Evolutionary conservation across 2,329 filamentous ascomycete species (phyloP), one percentile per base, ranked within the genome.

Genomic region (Aureobasidium sp.): DNA sequence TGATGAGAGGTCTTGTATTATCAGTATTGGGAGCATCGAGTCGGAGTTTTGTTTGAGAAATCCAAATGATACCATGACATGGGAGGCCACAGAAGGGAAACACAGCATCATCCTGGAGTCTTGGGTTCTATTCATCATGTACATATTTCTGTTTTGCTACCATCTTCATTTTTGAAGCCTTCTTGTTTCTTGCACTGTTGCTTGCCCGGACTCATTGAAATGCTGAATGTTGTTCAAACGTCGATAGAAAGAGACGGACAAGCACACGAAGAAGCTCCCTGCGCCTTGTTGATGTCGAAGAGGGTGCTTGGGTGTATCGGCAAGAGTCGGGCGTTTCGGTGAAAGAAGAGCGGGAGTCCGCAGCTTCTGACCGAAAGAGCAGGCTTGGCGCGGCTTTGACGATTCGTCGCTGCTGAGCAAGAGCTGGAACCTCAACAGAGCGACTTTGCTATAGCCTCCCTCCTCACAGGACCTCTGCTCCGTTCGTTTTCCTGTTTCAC

Each of bases 321-420:
- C 53, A 57, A 36, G 53, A 57, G 53, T 57, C 53, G 53, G 53
- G 20, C 9, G 3, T 15, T 1, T 34, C 37, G 52, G 52, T 6
- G 27, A 39, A 34, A 27, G 37, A 44, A 22, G 15, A 11, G 45
- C 37, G 51, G 51, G 22, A 29, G 22, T 31, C 36, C 36, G 51
- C 51, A 55, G 37, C 51, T 55, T 55, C 51, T 55, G 22, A 6
- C 37, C 51, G 51, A 55, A 14, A 42, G 53, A 12, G n/a, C 45
- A 15, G 53, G 53, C 53, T 57, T 57, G 53, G 53, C 53, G n/a
- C 52, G 52, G 52, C 25, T 55, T 55, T 44, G 52, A 39, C 39
- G 53, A 57, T 34, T 57, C 53, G 52, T 29, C 36, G 41, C 17
- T 34, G 53, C 8, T 45, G 22, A 57, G 53, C 53, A 57, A 45